Percentiles rank a stretch among this genome's conserved stretches.
These are phyloP conservation scores for Psilocybe sp. DNA, from an alignment of 768 basidiomycete genomes.

Conservation along the genomic window DNA sequence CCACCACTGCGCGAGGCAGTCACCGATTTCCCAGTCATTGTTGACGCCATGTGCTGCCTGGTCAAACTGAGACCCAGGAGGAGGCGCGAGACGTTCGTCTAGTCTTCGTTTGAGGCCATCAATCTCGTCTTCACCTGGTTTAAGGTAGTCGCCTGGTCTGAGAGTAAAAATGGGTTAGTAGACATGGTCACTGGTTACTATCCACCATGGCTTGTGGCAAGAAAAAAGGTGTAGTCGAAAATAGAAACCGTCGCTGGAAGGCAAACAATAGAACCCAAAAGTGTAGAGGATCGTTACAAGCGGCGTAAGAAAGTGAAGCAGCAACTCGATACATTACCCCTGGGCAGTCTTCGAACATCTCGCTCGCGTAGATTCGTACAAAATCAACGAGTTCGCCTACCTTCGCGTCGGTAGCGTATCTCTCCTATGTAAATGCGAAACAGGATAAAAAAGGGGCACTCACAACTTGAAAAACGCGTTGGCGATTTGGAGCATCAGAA, in stretches of 20 bases:
- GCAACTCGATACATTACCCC: too few relatives aligned
- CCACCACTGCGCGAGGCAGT: slow-evolving; percentile 99
- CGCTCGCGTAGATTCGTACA: too few relatives aligned
- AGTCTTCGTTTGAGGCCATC: slow-evolving; percentile 87
- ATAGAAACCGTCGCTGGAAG: background rate
- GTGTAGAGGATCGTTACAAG: background rate
- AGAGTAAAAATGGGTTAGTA: background rate
- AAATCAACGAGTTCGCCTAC: too few relatives aligned
- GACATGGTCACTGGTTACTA: too few relatives aligned
- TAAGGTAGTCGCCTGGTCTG: slow-evolving; percentile 98
- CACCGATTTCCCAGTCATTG: slow-evolving; percentile 95
- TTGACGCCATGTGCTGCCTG: slow-evolving; percentile 65
- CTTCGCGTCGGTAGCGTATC: too few relatives aligned
- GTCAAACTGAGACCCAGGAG: slow-evolving; percentile 71
- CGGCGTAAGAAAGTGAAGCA: too few relatives aligned
- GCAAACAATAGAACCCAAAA: background rate
- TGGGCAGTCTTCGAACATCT: too few relatives aligned
- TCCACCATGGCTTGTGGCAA: too few relatives aligned
- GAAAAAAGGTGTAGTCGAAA: too few relatives aligned
- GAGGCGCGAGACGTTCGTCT: slow-evolving; percentile 86
- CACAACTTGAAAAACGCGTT: slow-evolving; percentile 99
- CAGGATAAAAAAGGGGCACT: slow-evolving; percentile 24
- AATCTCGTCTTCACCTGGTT: slow-evolving; percentile 91
- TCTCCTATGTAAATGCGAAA: background rate
- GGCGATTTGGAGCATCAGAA: slow-evolving; percentile 97